Evolutionary conservation across 306 rosid species (phyloP).

Genomic region (Ormosia semicastrata): DNA sequence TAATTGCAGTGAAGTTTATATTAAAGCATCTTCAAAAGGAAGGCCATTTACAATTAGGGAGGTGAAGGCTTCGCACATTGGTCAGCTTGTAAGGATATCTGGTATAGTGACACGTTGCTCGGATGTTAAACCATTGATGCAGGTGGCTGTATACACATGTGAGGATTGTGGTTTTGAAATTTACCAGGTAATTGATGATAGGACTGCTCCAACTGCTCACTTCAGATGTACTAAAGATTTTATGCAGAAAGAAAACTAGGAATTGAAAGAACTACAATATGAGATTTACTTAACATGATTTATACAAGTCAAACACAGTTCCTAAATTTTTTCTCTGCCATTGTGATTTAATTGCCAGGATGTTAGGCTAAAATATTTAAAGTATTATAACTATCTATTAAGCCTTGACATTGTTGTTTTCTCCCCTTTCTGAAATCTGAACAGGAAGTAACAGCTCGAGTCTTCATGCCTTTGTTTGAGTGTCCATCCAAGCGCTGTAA

Average conservation of each 20-base stretch:
- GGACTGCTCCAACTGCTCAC: not conserved
- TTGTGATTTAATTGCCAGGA: not conserved
- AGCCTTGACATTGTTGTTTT: conserved; percentile 15
- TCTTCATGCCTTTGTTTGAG: conserved; percentile 89
- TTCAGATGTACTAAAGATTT: not conserved
- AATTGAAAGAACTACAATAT: not conserved
- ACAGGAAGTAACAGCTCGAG: conserved; percentile 97
- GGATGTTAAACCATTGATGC: conserved; percentile 96
- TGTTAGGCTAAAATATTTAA: not conserved
- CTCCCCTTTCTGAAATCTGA: conserved; percentile 33
- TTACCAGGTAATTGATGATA: conserved; percentile 70
- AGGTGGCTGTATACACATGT: conserved; percentile 96
- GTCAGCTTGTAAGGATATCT: conserved; percentile 90
- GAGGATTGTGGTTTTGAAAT: conserved; percentile 99
- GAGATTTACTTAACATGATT: not conserved
- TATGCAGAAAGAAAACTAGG: not conserved
- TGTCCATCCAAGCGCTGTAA: conserved; percentile 88
- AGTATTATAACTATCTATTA: not conserved
- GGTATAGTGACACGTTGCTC: conserved; percentile 96
- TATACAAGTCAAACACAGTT: not conserved
- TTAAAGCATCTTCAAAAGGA: conserved; percentile 84
- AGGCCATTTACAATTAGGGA: conserved; percentile 92
- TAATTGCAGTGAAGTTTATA: conserved; percentile 82
- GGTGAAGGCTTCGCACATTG: conserved; percentile 91
- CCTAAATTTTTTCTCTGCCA: not conserved